Evolutionary conservation across 2,329 filamentous ascomycete species (phyloP), one percentile per base, ranked within the genome.

Genomic region (Ophiostoma triangulosporum): DNA sequence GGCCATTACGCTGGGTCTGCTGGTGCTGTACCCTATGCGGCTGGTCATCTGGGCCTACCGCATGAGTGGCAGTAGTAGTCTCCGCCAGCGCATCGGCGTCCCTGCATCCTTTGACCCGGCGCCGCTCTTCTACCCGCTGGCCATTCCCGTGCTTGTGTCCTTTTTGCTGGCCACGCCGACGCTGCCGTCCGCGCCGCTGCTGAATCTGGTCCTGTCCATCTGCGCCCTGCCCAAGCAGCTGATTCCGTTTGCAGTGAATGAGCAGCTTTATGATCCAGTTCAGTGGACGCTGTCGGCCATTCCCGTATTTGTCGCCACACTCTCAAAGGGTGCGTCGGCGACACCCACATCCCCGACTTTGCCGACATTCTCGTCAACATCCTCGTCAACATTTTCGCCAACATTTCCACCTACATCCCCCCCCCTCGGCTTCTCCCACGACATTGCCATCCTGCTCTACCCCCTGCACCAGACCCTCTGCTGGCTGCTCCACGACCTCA

Each of bases 41-140:
- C 66, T 84, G n/a, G 62, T 73, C n/a, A n/a, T 24, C 24, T 46
- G 43, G 43, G 43, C 43, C 6, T 40, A 32, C 17, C 17, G 24
- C 48, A 24, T 6, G 7, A 11, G 11, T 0, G 15, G 36, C 22
- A 17, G 20, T 14, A 20, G 17, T 35, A 22, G 26, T 2, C 32
- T 35, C 27, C 60, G 58, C 55, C 59, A 73, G 29, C 69, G 72
- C 1, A 61, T 83, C 33, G 64, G 64, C 29, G 71, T 95, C 35
- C 88, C 89, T 0, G 70, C 80, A 4, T 75, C 78, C n/a, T 95
- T 96, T 67, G 91, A 97, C 63, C 90, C 89, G 3, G 91, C 91
- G 6, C 88, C 90, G 11, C 74, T 95, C n/a, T 68, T 96, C 54
- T 97, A 96, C 64, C 91, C 91, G 17, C 77, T 84, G 6, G 68